Conservation (phyloP, 2,329 filamentous ascomycete genomes). For the Aspergillus sp. region DNA sequence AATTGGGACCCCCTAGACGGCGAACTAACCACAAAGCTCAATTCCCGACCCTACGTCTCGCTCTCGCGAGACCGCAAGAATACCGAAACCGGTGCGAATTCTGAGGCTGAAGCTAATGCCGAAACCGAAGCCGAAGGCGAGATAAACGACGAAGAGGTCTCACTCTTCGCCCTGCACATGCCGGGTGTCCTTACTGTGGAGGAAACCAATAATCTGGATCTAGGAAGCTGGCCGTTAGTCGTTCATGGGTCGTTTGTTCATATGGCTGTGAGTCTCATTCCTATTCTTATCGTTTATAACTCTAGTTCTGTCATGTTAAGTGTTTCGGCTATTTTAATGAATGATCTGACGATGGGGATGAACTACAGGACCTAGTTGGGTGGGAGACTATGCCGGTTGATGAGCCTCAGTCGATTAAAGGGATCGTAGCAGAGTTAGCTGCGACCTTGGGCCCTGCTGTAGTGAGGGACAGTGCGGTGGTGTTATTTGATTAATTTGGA, state of each 20-base stretch:
- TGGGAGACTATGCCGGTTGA: conserved; percentile 47
- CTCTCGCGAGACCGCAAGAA: conserved; percentile 35
- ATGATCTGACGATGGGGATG: background rate
- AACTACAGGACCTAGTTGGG: conserved; percentile 43
- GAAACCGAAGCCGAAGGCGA: conserved; percentile 15
- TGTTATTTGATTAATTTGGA: conserved; percentile 34
- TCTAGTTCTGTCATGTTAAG: too few species aligned
- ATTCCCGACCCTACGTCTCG: conserved; percentile 46
- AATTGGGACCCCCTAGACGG: conserved; percentile 47
- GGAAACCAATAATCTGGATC: conserved; percentile 42
- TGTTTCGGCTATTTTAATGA: too few species aligned
- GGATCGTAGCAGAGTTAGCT: conserved; percentile 48
- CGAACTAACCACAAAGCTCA: conserved; percentile 41
- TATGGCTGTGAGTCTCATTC: conserved; percentile 37
- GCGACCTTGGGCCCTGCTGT: conserved; percentile 46
- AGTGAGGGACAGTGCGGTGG: conserved; percentile 41
- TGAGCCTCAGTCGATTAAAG: conserved; percentile 46
- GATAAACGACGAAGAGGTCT: conserved; percentile 42
- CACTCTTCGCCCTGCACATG: conserved; percentile 48
- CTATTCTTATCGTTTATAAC: background rate
- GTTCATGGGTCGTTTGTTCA: conserved; percentile 44
- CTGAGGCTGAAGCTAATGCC: background rate
- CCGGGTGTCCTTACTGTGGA: conserved; percentile 46
- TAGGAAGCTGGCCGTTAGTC: conserved; percentile 46
- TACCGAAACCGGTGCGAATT: background rate